Evolutionary conservation across 176 grass and related monocot genomes (phyloP).

Genomic region (Bolboschoenus planiculmis): DNA sequence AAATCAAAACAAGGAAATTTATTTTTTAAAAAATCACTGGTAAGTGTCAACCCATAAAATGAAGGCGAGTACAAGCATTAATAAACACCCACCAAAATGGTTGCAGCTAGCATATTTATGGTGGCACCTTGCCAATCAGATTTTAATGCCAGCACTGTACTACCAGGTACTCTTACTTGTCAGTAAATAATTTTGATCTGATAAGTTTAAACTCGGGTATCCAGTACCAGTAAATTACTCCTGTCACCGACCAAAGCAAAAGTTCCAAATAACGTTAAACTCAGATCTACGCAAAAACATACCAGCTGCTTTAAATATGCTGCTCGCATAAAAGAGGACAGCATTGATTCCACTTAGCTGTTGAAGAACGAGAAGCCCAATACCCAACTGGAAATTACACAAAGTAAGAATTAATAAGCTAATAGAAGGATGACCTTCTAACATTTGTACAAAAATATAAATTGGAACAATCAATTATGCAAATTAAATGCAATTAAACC

Average conservation of each 20-base stretch:
- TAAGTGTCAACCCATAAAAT: no score
- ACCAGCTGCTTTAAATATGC: conserved; percentile 86
- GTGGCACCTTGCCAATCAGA: background rate
- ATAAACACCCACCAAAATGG: background rate
- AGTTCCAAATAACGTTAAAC: background rate
- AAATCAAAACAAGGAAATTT: conserved; percentile 21
- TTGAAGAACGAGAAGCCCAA: conserved; percentile 81
- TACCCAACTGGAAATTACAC: conserved; percentile 56
- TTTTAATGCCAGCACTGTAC: background rate
- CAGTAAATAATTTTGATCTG: background rate
- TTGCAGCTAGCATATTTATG: background rate
- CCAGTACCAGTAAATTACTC: background rate
- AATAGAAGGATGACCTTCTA: background rate
- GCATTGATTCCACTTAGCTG: conserved; percentile 83
- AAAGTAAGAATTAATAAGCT: background rate
- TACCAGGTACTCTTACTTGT: background rate
- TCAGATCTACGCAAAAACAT: conserved; percentile 1
- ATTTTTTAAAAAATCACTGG: no score
- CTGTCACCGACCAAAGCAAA: background rate
- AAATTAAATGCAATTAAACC: conserved; percentile 26
- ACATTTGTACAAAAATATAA: background rate
- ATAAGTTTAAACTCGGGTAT: background rate
- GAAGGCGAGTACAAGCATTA: background rate
- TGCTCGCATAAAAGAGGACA: conserved; percentile 81
- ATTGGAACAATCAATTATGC: conserved; percentile 4